Evolutionary conservation across 2,329 filamentous ascomycete species (phyloP).

Genomic region (Fusarium caatingaense): DNA sequence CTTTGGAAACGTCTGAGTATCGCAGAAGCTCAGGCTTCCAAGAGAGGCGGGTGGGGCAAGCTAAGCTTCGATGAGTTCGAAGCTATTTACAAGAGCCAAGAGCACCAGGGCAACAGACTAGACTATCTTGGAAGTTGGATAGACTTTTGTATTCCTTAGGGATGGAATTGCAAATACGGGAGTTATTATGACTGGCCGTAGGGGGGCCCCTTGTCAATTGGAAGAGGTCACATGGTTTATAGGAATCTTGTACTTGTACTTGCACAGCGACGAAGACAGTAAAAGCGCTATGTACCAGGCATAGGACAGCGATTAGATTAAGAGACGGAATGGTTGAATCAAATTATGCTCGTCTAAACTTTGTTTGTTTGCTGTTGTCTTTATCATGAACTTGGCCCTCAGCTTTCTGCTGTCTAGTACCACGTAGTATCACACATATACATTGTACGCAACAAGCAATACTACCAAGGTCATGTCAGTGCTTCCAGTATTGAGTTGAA

Average conservation of each 20-base stretch:
- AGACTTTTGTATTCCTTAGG: constrained; percentile 77
- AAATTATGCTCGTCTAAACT: neutral
- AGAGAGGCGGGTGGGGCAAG: constrained; percentile 82
- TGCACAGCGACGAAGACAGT: neutral
- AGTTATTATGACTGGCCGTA: neutral
- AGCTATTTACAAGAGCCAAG: constrained; percentile 74
- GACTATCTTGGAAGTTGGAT: constrained; percentile 93
- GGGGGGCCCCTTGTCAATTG: neutral
- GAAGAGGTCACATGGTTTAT: neutral
- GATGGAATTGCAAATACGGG: neutral
- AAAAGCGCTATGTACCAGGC: neutral
- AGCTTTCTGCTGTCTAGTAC: neutral
- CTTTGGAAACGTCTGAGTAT: constrained; percentile 68
- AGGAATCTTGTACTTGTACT: neutral
- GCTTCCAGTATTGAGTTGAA: neutral
- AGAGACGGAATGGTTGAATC: neutral
- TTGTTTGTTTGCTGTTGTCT: no score
- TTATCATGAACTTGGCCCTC: neutral
- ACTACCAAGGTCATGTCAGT: neutral
- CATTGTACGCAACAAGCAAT: neutral
- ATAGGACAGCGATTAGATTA: constrained; percentile 1
- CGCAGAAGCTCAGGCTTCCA: constrained; percentile 74
- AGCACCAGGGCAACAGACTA: constrained; percentile 71
- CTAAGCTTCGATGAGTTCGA: constrained; percentile 85
- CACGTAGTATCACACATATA: neutral